Evolutionary conservation across 371 early-diverging fungal species (phyloP).

Genomic region (Mucor plumbeus): DNA sequence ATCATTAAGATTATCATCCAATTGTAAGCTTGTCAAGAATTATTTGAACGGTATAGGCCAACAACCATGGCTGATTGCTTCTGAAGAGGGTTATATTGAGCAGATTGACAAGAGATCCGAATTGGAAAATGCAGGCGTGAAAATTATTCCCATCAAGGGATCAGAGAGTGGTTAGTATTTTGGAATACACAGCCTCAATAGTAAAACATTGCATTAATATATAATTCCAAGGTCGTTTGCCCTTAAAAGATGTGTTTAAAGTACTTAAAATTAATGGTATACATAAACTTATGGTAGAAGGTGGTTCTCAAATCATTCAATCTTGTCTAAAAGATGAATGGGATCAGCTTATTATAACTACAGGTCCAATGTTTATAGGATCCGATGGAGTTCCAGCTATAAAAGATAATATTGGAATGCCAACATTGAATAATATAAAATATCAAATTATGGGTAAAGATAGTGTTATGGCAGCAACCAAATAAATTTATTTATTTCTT

Average conservation of each 20-base stretch:
- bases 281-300: constrained; percentile 88
- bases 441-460: constrained; percentile 30
- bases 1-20: constrained; percentile 33
- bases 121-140: constrained; percentile 56
- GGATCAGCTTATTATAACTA: constrained; percentile 76
- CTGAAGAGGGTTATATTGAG: neutral
- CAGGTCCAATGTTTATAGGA: constrained; percentile 78
- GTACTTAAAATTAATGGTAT: constrained; percentile 42
- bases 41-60: constrained; percentile 26
- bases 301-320: constrained; percentile 83
- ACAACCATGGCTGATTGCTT: constrained; percentile 41
- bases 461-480: constrained; percentile 28
- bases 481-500: constrained; percentile 8
- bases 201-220: neutral
- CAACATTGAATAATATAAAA: constrained; percentile 12
- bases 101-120: constrained; percentile 23
- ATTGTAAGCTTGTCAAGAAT: constrained; percentile 42
- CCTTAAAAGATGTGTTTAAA: constrained; percentile 28
- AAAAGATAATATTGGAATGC: neutral
- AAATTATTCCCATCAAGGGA: neutral
- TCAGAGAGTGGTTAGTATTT: neutral
- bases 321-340: constrained; percentile 58
- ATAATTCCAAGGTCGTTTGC: constrained; percentile 24
- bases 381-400: constrained; percentile 54
- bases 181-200: too few relatives aligned